These are phyloP conservation scores for Pichia pseudocactophila DNA, from an alignment of 805 yeast species.

Conservation along the genomic window DNA sequence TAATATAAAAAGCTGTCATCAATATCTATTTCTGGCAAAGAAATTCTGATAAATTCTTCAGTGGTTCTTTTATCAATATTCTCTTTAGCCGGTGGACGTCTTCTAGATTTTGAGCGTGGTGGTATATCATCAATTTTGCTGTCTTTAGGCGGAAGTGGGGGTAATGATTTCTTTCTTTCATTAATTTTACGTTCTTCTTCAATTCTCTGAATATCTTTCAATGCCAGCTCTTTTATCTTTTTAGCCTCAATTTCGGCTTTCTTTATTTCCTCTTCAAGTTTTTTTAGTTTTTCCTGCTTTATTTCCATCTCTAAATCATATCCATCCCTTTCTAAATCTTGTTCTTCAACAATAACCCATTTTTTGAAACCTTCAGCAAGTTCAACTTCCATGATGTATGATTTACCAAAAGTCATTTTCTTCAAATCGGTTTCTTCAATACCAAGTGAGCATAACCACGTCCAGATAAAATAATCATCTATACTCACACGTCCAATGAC, in stretches of 20 bases:
- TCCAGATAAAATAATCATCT: slow-evolving; percentile 86
- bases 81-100: slow-evolving; percentile 7
- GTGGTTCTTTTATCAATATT: background rate
- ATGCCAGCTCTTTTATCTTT: slow-evolving; percentile 10
- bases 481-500: slow-evolving; percentile 56
- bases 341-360: slow-evolving; percentile 72
- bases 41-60: slow-evolving; percentile 3
- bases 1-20: slow-evolving; percentile 3
- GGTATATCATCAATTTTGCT: slow-evolving; percentile 2
- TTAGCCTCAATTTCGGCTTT: slow-evolving; percentile 23
- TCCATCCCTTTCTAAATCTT: slow-evolving; percentile 34
- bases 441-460: slow-evolving; percentile 75
- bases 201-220: slow-evolving; percentile 1
- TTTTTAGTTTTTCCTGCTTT: slow-evolving; percentile 26
- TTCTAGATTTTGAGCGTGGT: slow-evolving; percentile 5
- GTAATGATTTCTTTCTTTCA: slow-evolving; percentile 8
- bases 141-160: slow-evolving; percentile 17
- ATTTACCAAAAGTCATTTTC: slow-evolving; percentile 69
- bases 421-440: slow-evolving; percentile 60
- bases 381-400: slow-evolving; percentile 74
- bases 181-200: slow-evolving; percentile 2
- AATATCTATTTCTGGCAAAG: slow-evolving; percentile 5
- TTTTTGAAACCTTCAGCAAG: slow-evolving; percentile 64
- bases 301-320: slow-evolving; percentile 29
- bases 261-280: slow-evolving; percentile 22